Evolutionary conservation across 1,284 basidiomycete genomes (phyloP), one percentile per base, ranked within the genome.

Genomic region (Erythrobasidium hasegawianum): DNA sequence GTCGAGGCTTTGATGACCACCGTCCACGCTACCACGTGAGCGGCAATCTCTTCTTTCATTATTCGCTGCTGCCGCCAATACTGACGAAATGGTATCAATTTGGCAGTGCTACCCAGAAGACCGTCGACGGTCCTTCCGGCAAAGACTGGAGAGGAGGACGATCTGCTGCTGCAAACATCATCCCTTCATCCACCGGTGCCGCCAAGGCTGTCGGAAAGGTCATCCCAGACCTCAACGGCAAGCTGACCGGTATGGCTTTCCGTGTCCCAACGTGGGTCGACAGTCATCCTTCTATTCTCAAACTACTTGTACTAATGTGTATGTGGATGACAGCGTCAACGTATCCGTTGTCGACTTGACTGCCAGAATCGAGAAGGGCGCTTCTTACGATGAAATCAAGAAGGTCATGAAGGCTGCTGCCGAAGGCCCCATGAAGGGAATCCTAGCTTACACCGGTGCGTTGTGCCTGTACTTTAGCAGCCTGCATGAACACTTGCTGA

Each of bases 291-390:
- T 29, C 40, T 38, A 5, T 43, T 14, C 39, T 22, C 24, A 38
- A 18, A 18, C n/a, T 50, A 26, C 7, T 59, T 33, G 18, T 16
- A 16, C 61, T 39, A 10, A n/a, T n/a, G 27, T 82, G 90, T 75
- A 90, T 55, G 40, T 29, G 11, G 27, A n/a, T 24, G 14, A 29
- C 54, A 64, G 61, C 43, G 54, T 64, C 61, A 64, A 98, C 76
- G 96, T 98, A 73, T 97, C 95, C 72, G 96, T 98, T 72, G 95
- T 99, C 77, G 95, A 99, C 82, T 86, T 99, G 72, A 93, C 96
- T 72, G 89, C 86, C 76, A 91, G 95, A 76, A 83, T 92, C 75
- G 89, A 93, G 82, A 97, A 92, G 84, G 76, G 80, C 57, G 85
- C 90, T 14, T 78, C 84, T 45, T 97, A 97, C 82, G 90, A 93